Evolutionary conservation across 176 grass and related monocot species (phyloP), one percentile per base, ranked within the genome.

Genomic region (Oryza punctata): DNA sequence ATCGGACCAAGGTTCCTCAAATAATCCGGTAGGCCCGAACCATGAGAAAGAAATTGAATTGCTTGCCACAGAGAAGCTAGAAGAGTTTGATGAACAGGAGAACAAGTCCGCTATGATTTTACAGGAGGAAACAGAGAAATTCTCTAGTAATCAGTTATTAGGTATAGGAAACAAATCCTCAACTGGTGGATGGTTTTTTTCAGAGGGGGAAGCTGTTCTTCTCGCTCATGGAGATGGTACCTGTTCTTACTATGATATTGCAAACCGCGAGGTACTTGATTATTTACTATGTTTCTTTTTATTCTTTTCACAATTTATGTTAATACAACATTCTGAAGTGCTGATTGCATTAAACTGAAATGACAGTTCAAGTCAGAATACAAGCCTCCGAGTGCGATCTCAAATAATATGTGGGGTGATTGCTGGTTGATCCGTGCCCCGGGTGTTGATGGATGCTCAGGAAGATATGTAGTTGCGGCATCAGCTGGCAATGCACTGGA

Each of bases 191-290:
- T 99, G 93, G 91, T 99, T 99, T 89, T 93, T 96, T 71, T 95
- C 93, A 18, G 96, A 99, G 80, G 92, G 94, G 73, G 88, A 94
- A 80, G 87, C 90, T n/a, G 88, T 99, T 76, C 96, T 99, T 87
- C 93, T 99, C 64, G 89, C 96, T 74, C 91, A 94, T 64, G 84
- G 82, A 59, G 96, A 98, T 84, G 96, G 96, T 10, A 91, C 89
- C 67, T 99, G 96, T 71, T 99, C 91, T 41, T 99, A 99, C 69
- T 96, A 99, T 82, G 96, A 99, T 67, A 99, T 99, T 78, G 85
- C 90, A 54, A 99, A 99, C 67, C 85, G 69, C 46, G 96, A 99
- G 93, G 93, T 96, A 95, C 52, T 82, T 85, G 13, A 74, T 86
- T 73, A 29, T 47, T 63, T 83, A 45, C 19, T 74, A 77, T 65